Base-by-base conservation (phyloP, 2,329 filamentous ascomycete species). In the Ascocoryne sarcoides region DNA sequence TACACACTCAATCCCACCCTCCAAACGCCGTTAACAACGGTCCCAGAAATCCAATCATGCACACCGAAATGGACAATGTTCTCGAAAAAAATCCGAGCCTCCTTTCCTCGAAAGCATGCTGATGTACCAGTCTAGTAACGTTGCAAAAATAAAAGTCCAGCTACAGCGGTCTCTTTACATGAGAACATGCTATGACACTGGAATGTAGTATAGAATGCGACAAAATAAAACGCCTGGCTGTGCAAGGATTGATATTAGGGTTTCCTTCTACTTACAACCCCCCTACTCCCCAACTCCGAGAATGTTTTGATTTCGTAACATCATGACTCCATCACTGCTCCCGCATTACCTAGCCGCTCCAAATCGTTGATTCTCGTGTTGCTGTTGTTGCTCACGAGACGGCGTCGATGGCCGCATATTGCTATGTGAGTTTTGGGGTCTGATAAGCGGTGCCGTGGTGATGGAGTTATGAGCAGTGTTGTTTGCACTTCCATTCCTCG, bases 351-450 rank as follows among this genome's bases (percentile, higher is more conserved):
- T 41, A 3, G 43, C 46, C 29, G 42, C 26, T 8, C 39, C 36
- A 15, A 51, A 39, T 15, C 48, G 43, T 40, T 56, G 54, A 31
- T 40, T 50, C 30, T 48, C 42, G n/a, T 38, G 45, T 26, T 48
- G 42, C 23, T 28, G 28, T 9, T 48, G 52, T 21, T 52, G 46
- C 10, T 53, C 54, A 34, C 38, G 48, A 16, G 48, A 53, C 19
- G 56, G 54, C 29, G 54, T 56, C 1, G 44, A 43, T 3, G 49
- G 38, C 42, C 51, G 46, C 16, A 59, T 17, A 37, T 46, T 52
- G 12, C 38, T 42, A 18, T 57, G 49, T 17, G 56, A 56, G 9
- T 40, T 26, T 20, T 37, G 40, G 16, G 53, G 51, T 29, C 43
- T 45, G 8, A 57, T 47, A n/a, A 59, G 41, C 3, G 56, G 56